Evolutionary conservation across 345 rosid species (phyloP), one percentile per base, ranked within the genome.

Genomic region (Moringa oleifera): DNA sequence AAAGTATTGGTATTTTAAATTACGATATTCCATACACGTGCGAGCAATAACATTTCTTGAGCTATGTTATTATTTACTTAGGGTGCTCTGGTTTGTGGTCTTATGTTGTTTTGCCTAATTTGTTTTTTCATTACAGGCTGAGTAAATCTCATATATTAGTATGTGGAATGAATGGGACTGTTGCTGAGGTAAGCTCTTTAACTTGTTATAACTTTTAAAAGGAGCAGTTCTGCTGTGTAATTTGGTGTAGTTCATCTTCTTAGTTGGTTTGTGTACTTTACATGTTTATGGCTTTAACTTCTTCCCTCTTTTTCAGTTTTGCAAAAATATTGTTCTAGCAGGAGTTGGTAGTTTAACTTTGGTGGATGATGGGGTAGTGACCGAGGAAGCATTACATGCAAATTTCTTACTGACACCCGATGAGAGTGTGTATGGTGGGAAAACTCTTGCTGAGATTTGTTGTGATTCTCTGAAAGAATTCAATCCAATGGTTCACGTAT

Each of bases 311-410:
- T 33, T 22, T 55, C 76, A 94, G 99, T 90, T 94, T 77, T 94
- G 97, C 85, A 94, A 94, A 82, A 94, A 94, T 76, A 83, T 94
- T 67, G 99, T 90, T 4, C 75, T 88, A 68, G 95, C 97, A 13
- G 99, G 99, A 73, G 89, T 94, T 56, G 95, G 99, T 25, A 83
- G 88, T 69, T 64, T 94, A 81, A 90, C 97, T 2, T 63, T 90
- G 62, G 78, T 90, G 77, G 99, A 94, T 75, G 89, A 86, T 66
- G 74, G 95, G 16, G 54, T 69, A 45, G 87, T 85, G 20, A 78
- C 76, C 6, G 88, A 86, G 68, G 85, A 81, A 45, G 74, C 83
- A 31, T 62, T 82, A 62, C 81, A 82, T 53, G 92, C 96, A 7
- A 94, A 86, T 75, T 90, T 94, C 65, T 75, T 94, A 74, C 76